Base-by-base conservation (phyloP, 306 rosid species). In the Senna siamea region DNA sequence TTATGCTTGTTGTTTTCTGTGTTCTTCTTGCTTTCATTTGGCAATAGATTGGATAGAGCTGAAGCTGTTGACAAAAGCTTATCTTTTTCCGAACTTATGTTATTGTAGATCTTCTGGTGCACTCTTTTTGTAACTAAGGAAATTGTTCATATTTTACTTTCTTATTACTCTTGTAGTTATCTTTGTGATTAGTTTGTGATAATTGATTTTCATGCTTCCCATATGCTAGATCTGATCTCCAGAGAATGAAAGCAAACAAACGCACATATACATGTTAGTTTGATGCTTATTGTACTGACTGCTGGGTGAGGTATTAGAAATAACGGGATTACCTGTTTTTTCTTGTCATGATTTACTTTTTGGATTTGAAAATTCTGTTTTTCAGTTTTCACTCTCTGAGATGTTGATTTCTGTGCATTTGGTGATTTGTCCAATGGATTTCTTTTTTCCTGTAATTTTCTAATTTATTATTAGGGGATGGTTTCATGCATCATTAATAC, bases 1-100 rank as follows among this genome's bases (percentile, higher is more conserved):
- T 90, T 78, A 7, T 92, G 52, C n/a, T 89, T 46, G 69, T 92
- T 34, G 75, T 58, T 23, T 41, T 90, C 12, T 89, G 85, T 69
- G 96, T 77, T 76, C 38, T 89, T 72, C 60, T 92, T 50, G 96
- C 90, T 66, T 82, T 92, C 23, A 46, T 88, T 62, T 89, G 90
- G 93, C 93, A 85, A 76, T 89, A 86, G 84, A 30, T 74, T 55
- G 54, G 62, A 23, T 77, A 41, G 17, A 52, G 62, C 44, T 75
- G 44, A 63, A 61, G 18, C 60, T 58, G 65, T 37, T 37, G 50
- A 37, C 56, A 22, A 75, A 72, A 58, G 3, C 47, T 41, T 41
- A 12, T 8, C 47, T 60, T 58, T 26, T 35, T 6, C 53, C 73
- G 40, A 61, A 76, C 55, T 56, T 20, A 13, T 66, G 70, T 60